Percentiles rank a stretch among this genome's conserved stretches.
Evolutionary conservation across 371 early-diverging fungal species (phyloP).

Genomic region (Mucor velutinosus): DNA sequence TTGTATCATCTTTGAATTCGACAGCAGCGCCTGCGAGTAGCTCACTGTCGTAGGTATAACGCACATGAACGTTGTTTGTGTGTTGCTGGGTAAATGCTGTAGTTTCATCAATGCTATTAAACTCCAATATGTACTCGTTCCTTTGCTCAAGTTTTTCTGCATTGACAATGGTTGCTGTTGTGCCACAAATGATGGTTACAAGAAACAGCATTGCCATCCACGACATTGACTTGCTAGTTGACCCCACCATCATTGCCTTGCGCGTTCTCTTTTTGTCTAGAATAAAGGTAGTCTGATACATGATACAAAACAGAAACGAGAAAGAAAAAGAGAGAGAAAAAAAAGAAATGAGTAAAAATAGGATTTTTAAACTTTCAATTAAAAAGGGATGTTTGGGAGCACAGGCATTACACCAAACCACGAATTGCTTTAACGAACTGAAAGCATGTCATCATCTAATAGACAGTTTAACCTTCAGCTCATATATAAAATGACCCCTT

Average conservation of each 20-base stretch:
- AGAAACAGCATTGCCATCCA: background rate
- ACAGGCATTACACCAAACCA: background rate
- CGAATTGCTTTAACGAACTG: background rate
- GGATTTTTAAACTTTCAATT: background rate
- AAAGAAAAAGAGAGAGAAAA: background rate
- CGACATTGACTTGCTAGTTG: background rate
- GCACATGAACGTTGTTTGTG: constrained; percentile 7
- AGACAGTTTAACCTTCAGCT: background rate
- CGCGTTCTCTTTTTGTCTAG: background rate
- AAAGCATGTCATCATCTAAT: background rate
- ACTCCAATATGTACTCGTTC: constrained; percentile 24
- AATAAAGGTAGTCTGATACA: background rate
- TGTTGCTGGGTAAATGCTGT: constrained; percentile 10
- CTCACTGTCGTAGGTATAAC: constrained; percentile 34
- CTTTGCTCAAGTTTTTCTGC: background rate
- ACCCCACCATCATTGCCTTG: background rate
- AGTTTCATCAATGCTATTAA: background rate
- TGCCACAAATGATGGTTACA: background rate
- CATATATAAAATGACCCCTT: background rate
- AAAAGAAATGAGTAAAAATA: background rate
- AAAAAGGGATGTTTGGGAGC: background rate
- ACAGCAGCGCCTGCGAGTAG: constrained; percentile 33
- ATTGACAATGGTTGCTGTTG: background rate
- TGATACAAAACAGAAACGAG: background rate
- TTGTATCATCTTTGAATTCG: constrained; percentile 17